Conservation (phyloP, 306 rosid species). For the Vicia faba region DNA sequence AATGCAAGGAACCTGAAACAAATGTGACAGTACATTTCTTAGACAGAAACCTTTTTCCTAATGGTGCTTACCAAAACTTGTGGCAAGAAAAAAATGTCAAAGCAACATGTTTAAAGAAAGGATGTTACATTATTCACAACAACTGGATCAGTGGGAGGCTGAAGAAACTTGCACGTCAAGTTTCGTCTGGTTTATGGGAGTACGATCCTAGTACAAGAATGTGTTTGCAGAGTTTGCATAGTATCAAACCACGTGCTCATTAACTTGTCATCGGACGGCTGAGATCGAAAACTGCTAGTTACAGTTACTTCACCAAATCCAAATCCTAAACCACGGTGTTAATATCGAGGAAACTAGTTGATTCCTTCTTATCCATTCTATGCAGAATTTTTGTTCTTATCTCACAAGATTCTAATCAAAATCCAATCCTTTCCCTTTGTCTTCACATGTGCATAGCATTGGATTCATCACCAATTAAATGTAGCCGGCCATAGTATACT, state of each 20-base stretch:
- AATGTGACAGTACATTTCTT: constrained; percentile 76
- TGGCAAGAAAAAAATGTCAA: constrained; percentile 64
- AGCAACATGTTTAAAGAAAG: constrained; percentile 59
- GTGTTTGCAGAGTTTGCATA: constrained; percentile 54
- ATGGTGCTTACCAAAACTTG: constrained; percentile 78
- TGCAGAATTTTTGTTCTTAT: constrained; percentile 42
- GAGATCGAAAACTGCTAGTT: not conserved
- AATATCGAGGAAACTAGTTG: constrained; percentile 39
- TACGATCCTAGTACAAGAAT: constrained; percentile 76
- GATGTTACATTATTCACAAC: constrained; percentile 75
- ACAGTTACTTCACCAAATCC: not conserved
- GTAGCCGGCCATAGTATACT: constrained; percentile 51
- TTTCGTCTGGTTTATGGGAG: constrained; percentile 85
- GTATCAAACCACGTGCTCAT: constrained; percentile 34
- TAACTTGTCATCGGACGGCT: not conserved
- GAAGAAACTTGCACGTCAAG: constrained; percentile 84
- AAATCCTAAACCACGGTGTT: constrained; percentile 36
- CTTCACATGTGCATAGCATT: constrained; percentile 40
- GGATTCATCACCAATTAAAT: constrained; percentile 45
- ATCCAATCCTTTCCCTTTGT: constrained; percentile 36
- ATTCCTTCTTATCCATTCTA: constrained; percentile 45
- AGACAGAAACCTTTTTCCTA: constrained; percentile 87
- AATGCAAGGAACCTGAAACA: constrained; percentile 79
- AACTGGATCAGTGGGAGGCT: constrained; percentile 93
- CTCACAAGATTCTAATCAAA: constrained; percentile 22